phyloP scores from a whole-genome alignment of 2,329 filamentous ascomycete genomes.

The Chaetothyriales sp. region DNA sequence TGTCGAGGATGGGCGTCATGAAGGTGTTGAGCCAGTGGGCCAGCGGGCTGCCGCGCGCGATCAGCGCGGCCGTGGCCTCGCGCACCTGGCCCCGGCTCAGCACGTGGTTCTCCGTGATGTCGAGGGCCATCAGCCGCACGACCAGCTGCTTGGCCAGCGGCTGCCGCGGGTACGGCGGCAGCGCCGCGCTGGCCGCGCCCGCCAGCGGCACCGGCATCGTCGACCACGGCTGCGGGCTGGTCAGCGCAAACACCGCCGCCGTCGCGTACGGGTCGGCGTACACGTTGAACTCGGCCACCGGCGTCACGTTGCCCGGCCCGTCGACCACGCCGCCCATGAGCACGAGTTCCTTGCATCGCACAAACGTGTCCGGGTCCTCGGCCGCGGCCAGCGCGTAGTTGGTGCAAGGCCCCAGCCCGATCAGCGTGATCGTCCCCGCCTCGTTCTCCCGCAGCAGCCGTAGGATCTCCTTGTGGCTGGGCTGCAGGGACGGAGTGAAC shows the following conservation, averaged over 20 bases:
- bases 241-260: conserved; percentile 63
- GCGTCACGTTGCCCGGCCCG: conserved; percentile 65
- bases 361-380: conserved; percentile 76
- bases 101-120: conserved; percentile 60
- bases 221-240: conserved; percentile 56
- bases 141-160: conserved; percentile 48
- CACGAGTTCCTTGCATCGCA: conserved; percentile 77
- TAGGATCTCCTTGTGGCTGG: conserved; percentile 79
- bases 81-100: conserved; percentile 49
- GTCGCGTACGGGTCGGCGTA: conserved; percentile 74
- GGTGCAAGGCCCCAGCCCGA: conserved; percentile 83
- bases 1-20: conserved; percentile 54
- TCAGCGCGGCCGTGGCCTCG: conserved; percentile 39
- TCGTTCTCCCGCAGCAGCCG: conserved; percentile 70
- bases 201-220: conserved; percentile 59
- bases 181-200: conserved; percentile 24
- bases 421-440: conserved; percentile 71
- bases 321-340: conserved; percentile 89
- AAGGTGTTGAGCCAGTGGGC: conserved; percentile 62
- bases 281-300: conserved; percentile 87
- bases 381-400: conserved; percentile 82
- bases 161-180: conserved; percentile 50
- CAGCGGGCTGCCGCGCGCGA: conserved; percentile 48
- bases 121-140: conserved; percentile 59
- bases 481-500: conserved; percentile 62